These are phyloP conservation scores for Plasmopara viticola DNA, from an alignment of 352 stramenopile species.

Conservation along the genomic window DNA sequence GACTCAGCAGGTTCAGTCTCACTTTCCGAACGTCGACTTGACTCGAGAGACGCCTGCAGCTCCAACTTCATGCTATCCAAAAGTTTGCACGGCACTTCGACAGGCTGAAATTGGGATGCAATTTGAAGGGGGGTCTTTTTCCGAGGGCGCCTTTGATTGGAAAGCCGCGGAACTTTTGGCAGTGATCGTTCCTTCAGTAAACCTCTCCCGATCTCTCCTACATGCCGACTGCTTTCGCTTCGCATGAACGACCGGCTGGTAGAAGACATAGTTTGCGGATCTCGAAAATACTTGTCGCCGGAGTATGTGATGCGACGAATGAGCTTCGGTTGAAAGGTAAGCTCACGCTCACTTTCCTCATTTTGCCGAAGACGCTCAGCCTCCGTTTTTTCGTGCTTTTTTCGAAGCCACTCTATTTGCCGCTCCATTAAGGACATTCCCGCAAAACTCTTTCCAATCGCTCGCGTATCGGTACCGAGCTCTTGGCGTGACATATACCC, in stretches of 20 bases:
- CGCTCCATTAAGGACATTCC: slow-evolving; percentile 73
- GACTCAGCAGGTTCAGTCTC: slow-evolving; percentile 2
- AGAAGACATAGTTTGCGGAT: slow-evolving; percentile 5
- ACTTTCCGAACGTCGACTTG: neutral
- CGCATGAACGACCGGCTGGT: slow-evolving; percentile 6
- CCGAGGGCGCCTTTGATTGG: slow-evolving; percentile 18
- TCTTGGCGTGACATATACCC: slow-evolving; percentile 15
- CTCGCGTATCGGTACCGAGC: slow-evolving; percentile 2
- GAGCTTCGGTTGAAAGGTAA: slow-evolving; percentile 81
- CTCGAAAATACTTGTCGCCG: slow-evolving; percentile 32
- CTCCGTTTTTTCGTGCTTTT: slow-evolving; percentile 35
- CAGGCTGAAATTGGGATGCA: slow-evolving; percentile 30
- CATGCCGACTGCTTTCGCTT: slow-evolving; percentile 19
- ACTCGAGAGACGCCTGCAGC: slow-evolving; percentile 40
- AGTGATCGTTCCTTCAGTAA: slow-evolving; percentile 31
- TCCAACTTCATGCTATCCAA: slow-evolving; percentile 52
- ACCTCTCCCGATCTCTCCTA: slow-evolving; percentile 10
- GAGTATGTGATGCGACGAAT: slow-evolving; percentile 57
- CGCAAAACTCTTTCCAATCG: slow-evolving; percentile 41
- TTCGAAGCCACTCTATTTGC: slow-evolving; percentile 47
- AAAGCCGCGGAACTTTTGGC: slow-evolving; percentile 32
- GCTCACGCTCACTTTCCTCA: slow-evolving; percentile 67
- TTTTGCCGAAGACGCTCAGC: slow-evolving; percentile 53
- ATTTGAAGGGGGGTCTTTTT: slow-evolving; percentile 36
- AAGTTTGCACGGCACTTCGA: slow-evolving; percentile 45